Base-by-base conservation (phyloP, 352 stramenopile species). In the Phytophthora cactorum region DNA sequence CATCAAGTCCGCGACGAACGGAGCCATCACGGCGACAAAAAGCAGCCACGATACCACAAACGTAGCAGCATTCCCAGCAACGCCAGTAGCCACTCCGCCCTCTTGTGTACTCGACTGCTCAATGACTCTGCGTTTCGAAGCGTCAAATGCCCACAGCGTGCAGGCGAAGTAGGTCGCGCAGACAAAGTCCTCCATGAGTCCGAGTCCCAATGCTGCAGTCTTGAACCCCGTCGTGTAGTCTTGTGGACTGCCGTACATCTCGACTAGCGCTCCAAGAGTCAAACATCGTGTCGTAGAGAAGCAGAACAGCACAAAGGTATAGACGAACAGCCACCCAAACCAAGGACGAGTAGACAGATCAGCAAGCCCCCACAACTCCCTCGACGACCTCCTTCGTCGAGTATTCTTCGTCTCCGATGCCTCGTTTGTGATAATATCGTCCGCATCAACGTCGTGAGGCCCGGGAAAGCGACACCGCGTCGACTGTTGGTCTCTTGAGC, bases 1-100 rank as follows among this genome's bases (percentile, higher is more conserved):
- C 59, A 82, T 43, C 51, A 70, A 59, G 50, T 84, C 76, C 4
- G 67, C 67, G 14, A 64, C 38, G 51, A 84, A 80, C 3, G 72
- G 72, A 7, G 65, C 38, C 17, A 79, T 50, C 29, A 52, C 49
- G 14, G 56, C 25, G 2, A 66, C 41, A 32, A 77, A 77, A 9
- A 83, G 52, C 14, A 59, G 51, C 51, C 51, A 67, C 3, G 60
- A 67, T 5, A 54, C 60, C 15, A 36, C 31, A 55, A 67, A 62
- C 5, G 50, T 67, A 11, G 59, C 39, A 17, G 32, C 36, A 14
- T 67, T 67, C 1, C 14, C 31, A 28, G 27, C 59, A 12, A 67
- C 9, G 4, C 25, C n/a, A n/a, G 28, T 36, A 25, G 51, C 22
- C 7, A 38, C 45, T 10, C 15, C 41, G 38, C 31, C 22, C 6